Evolutionary conservation across 192 early-diverging fungal species (phyloP).

Genomic region (Dispira parvispora): DNA sequence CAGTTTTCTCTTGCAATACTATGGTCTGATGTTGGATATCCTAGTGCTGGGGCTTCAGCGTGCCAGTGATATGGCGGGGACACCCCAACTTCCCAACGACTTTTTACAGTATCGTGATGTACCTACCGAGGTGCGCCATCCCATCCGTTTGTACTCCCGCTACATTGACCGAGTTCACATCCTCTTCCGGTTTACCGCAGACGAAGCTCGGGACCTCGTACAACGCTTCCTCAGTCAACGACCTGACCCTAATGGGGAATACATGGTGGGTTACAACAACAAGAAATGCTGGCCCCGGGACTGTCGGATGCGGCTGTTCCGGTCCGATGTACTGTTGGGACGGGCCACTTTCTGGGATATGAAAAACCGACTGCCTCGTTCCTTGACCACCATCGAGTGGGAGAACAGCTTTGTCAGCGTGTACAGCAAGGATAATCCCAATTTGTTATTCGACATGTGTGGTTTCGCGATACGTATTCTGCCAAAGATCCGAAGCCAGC

Average conservation of each 20-base stretch:
- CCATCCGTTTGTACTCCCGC: constrained; percentile 89
- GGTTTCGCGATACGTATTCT: constrained; percentile 95
- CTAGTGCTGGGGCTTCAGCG: constrained; percentile 86
- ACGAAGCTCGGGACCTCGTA: constrained; percentile 86
- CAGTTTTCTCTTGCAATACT: constrained; percentile 97
- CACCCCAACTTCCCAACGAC: constrained; percentile 82
- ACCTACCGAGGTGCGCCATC: constrained; percentile 83
- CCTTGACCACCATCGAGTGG: constrained; percentile 96
- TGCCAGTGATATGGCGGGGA: constrained; percentile 92
- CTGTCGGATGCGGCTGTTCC: constrained; percentile 97
- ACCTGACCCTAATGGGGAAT: constrained; percentile 91
- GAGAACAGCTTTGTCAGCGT: constrained; percentile 92
- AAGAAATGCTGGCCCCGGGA: constrained; percentile 99
- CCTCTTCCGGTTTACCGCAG: constrained; percentile 83
- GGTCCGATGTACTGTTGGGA: constrained; percentile 95
- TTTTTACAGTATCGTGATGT: constrained; percentile 92
- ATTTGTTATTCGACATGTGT: constrained; percentile 75
- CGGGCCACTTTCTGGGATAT: constrained; percentile 99
- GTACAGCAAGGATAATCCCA: constrained; percentile 95
- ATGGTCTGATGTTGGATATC: constrained; percentile 90
- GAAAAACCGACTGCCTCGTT: constrained; percentile 91
- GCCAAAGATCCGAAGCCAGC: constrained; percentile 69
- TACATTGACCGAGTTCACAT: constrained; percentile 91
- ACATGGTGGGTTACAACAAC: constrained; percentile 96
- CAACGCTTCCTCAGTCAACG: constrained; percentile 95